Evolutionary conservation across 352 stramenopile species (phyloP).

Genomic region (Peronospora farinosa): DNA sequence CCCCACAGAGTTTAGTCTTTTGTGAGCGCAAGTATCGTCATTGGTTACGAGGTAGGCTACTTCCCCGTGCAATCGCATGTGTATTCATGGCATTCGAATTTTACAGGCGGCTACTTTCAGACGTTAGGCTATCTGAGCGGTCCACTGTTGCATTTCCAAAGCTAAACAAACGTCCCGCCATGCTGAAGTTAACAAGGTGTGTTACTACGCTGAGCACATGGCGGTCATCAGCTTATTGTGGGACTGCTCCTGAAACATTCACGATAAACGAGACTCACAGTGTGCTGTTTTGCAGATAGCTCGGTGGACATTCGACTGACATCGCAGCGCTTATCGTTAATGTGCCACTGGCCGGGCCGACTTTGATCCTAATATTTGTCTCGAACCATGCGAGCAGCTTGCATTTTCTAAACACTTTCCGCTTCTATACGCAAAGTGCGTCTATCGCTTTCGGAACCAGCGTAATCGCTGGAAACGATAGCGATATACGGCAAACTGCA

Average conservation of each 20-base stretch:
- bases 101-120: constrained; percentile 55
- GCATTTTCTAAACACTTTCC: constrained; percentile 67
- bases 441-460: constrained; percentile 71
- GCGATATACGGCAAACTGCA: too few species aligned
- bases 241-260: constrained; percentile 77
- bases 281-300: constrained; percentile 65
- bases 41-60: constrained; percentile 63
- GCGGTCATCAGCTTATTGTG: constrained; percentile 78
- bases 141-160: constrained; percentile 61
- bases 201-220: constrained; percentile 82
- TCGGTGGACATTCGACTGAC: constrained; percentile 64
- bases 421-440: constrained; percentile 62
- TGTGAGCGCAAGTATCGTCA: constrained; percentile 85
- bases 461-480: too few species aligned
- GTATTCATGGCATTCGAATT: constrained; percentile 5
- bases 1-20: constrained; percentile 74
- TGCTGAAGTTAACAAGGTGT: constrained; percentile 69
- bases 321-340: constrained; percentile 78
- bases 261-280: constrained; percentile 82
- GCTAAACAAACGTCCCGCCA: constrained; percentile 50
- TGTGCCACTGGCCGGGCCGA: constrained; percentile 51
- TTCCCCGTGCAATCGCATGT: neutral
- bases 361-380: constrained; percentile 64
- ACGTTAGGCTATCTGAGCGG: constrained; percentile 89
- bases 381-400: constrained; percentile 68